Evolutionary conservation across 1,139 yeast species (phyloP), one percentile per base, ranked within the genome.

Genomic region (Zygoascus hellenicus): DNA sequence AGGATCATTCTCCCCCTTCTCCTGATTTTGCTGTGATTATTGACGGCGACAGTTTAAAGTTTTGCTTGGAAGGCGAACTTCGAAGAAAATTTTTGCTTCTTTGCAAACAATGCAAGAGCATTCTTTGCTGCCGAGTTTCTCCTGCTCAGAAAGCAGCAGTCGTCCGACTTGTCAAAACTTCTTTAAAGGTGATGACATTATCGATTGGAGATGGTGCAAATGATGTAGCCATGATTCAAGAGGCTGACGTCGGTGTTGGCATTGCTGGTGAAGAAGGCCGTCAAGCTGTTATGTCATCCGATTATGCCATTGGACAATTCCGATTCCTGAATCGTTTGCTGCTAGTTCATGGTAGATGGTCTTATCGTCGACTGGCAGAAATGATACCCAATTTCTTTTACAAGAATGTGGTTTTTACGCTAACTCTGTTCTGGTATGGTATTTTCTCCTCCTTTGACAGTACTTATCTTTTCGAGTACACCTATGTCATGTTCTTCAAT

Each of bases 121-220:
- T 92, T 17, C 67, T 86, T 52, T 92, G 98, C 69, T 92, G 98
- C 67, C 81, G 98, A 65, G 98, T 92, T 7, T 86, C 96, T 1
- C 98, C 98, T 0, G 87, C 96, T 39, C 98, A 92, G 65, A 92
- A 92, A 65, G 98, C 98, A 6, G 81, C 89, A 5, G 97, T 92
- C 34, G 97, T 92, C n/a, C 80, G 80, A 58, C 72, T 90, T 71
- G 97, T 92, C 22, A 85, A 85, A 61, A 78, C 79, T 15, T 80
- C 88, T 9, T 73, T 92, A 53, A 84, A 79, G 52, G 95, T 86
- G 42, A 85, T 85, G 85, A 85, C 97, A 1, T 72, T 92, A 54
- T 95, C 97, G 1, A 86, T 92, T 64, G 98, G 98, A 54, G 98
- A 92, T 66, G 98, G 98, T 51, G 95, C 97, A 36, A 92, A 92